Evolutionary conservation across 495 filamentous ascomycete genomes (phyloP), one percentile per base, ranked within the genome.

Genomic region (Bacidia gigantensis): DNA sequence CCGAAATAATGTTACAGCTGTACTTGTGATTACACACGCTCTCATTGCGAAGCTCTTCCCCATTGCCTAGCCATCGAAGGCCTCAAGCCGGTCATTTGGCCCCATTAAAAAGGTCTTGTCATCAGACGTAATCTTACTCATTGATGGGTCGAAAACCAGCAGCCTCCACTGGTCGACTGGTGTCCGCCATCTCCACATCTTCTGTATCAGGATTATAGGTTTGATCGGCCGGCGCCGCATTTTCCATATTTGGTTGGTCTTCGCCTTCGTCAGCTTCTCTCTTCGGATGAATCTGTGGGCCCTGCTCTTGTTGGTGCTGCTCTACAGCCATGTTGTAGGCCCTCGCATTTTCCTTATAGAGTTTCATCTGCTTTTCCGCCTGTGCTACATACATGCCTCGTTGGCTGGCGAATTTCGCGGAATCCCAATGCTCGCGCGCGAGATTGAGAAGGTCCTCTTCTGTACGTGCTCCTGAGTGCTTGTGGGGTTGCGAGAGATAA

Each of bases 361-460:
- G 20, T 5, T 18, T 24, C 24, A 14, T 39, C 22, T 49, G 46
- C 14, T 64, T 70, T 20, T 70, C 67, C 57, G 69, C 66, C 48
- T 70, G 61, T 53, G 69, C 71, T 54, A 70, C 66, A 14, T 52
- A 62, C 42, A 70, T 43, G 17, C 46, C 56, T 21, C 71, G 65
- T 41, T 71, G 70, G 51, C 69, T 67, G 26, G 60, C 66, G 21
- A 71, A 63, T 35, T 35, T 35, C 29, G 5, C 29, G 18, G 68
- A 65, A 26, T 69, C 70, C 76, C 75, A 78, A 11, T 68, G 67
- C n/a, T 59, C 59, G 23, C 43, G 40, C 20, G 72, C 70, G 9
- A 79, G 64, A 53, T 68, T 67, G 2, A 48, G 10, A 0, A 55
- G 49, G 7, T 56, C 49, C 1, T 61, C 53, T 7, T 56, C 43